phyloP scores from a whole-genome alignment of 805 yeast species.

The Blastobotrys chiropterorum region DNA sequence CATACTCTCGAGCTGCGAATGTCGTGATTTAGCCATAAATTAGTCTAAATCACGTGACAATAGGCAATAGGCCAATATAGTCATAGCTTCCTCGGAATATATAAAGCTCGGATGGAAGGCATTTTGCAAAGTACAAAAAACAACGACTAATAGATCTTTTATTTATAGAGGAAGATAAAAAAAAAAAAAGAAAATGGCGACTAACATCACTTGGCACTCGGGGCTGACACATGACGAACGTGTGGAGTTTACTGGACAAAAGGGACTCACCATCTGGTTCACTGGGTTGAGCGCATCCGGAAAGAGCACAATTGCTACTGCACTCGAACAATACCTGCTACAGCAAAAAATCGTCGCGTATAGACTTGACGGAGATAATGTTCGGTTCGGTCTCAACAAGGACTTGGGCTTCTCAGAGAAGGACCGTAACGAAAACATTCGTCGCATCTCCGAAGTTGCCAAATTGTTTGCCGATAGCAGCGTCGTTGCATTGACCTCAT shows the following conservation, averaged over 20 bases:
- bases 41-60: not conserved
- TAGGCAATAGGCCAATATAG: no score
- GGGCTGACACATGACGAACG: slow-evolving; percentile 84
- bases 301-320: slow-evolving; percentile 91
- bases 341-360: slow-evolving; percentile 67
- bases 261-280: slow-evolving; percentile 89
- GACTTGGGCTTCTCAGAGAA: slow-evolving; percentile 89
- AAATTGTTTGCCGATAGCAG: slow-evolving; percentile 93
- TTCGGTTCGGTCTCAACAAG: slow-evolving; percentile 90
- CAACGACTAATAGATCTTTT: not conserved
- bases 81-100: no score
- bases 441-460: slow-evolving; percentile 92
- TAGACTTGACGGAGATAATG: slow-evolving; percentile 88
- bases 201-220: slow-evolving; percentile 95
- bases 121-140: no score
- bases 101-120: not conserved
- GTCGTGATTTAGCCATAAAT: not conserved
- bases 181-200: slow-evolving; percentile 57
- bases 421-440: slow-evolving; percentile 90
- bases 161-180: not conserved
- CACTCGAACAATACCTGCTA: slow-evolving; percentile 75
- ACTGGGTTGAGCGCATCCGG: slow-evolving; percentile 96
- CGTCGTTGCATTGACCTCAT: slow-evolving; percentile 78
- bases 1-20: no score
- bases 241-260: slow-evolving; percentile 60